Evolutionary conservation across 1,284 basidiomycete genomes (phyloP), one percentile per base, ranked within the genome.

Genomic region (Psilocybe mexicana): DNA sequence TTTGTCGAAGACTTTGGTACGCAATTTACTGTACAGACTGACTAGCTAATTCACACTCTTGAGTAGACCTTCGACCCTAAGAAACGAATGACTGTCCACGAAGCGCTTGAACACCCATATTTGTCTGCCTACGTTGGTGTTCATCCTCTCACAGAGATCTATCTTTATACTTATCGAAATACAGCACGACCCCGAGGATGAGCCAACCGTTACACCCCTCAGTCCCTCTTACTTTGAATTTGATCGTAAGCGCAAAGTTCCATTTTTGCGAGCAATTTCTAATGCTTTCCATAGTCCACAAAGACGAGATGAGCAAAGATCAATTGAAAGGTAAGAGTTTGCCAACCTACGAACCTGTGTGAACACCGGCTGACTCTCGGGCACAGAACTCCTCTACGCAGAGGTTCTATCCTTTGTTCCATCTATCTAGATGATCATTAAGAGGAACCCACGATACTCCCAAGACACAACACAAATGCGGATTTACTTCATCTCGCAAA

Each of bases 221-320:
- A 88, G 89, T 67, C 86, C 92, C 10, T 84, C 86, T 55, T 94
- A 94, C 72, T 96, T 96, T 73, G 86, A 94, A 69, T 94, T 94
- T 69, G 91, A 93, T 71, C 77, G 85, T 87, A 68, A 70, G 85
- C 72, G 52, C 36, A 30, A 42, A 33, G 5, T 33, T 25, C 42
- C 28, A 49, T 35, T 44, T 44, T 23, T 38, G 14, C 25, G 30
- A 7, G 18, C 33, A 7, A 55, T 61, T 23, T 53, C 52, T 68
- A n/a, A 58, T 58, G 18, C n/a, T 49, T 49, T 51, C 40, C 12
- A 25, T 66, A 88, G 87, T 85, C 57, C 80, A 83, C 69, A 90
- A 93, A 74, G 89, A 93, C 43, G 84, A 89, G 57, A 83, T 93
- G 61, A 87, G 81, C 59, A 85, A 89, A 65, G 83, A 85, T 33